Evolutionary conservation across 2,329 filamentous ascomycete species (phyloP).

Genomic region (Arthrobotrys sphaeroides): DNA sequence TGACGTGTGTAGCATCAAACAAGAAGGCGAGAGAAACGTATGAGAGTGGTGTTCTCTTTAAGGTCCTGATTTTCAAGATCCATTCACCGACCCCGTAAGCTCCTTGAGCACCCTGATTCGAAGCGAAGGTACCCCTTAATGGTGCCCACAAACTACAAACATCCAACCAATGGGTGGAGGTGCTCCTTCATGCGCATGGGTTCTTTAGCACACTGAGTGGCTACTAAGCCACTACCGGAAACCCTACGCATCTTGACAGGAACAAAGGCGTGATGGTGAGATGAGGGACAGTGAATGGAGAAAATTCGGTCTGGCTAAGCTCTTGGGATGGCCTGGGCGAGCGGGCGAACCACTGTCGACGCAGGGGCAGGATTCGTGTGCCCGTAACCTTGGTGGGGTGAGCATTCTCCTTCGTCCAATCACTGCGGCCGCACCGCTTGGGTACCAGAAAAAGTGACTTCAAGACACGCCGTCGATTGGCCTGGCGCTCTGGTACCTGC

Average conservation of each 20-base stretch:
- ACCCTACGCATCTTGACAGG: conserved; percentile 30
- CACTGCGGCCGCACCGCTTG: conserved; percentile 1
- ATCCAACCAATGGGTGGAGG: conserved; percentile 40
- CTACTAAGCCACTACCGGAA: conserved; percentile 47
- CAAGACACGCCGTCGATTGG: conserved; percentile 37
- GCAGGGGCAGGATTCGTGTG: conserved; percentile 37
- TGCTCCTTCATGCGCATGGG: conserved; percentile 51
- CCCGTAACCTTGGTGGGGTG: conserved; percentile 21
- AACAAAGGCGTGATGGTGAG: conserved; percentile 47
- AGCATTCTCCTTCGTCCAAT: conserved; percentile 40
- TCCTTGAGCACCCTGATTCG: conserved; percentile 40
- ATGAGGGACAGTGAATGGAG: conserved; percentile 36
- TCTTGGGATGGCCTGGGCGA: conserved; percentile 24
- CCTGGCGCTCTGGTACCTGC: conserved; percentile 47
- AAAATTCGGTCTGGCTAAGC: conserved; percentile 20
- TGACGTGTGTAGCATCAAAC: conserved; percentile 53
- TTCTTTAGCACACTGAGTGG: conserved; percentile 36
- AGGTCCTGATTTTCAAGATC: conserved; percentile 41
- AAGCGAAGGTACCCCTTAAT: conserved; percentile 51
- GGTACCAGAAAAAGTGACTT: conserved; percentile 38
- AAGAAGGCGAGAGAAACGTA: conserved; percentile 32
- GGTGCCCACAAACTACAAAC: conserved; percentile 24
- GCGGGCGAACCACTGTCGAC: conserved; percentile 1
- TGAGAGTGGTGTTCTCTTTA: conserved; percentile 48
- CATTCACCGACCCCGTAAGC: conserved; percentile 41